Evolutionary conservation across 2,329 filamentous ascomycete species (phyloP), one percentile per base, ranked within the genome.

Genomic region (Cladosporium cucumerinum): DNA sequence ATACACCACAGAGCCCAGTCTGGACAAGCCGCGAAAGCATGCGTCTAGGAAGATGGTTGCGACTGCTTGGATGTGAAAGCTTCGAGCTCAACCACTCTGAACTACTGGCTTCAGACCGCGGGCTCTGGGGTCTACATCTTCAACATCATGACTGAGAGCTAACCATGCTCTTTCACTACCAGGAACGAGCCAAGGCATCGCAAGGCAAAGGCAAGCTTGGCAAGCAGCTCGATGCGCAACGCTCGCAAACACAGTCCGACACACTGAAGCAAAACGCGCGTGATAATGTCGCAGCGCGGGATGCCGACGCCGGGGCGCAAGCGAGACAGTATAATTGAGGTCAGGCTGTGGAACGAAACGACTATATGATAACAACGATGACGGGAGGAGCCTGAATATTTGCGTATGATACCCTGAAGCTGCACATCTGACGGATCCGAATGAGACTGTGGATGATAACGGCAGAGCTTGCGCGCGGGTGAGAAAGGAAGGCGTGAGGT

Each of bases 141-240:
- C 5, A 5, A 28, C 16, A 43, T 43, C 7, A 46, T 23, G 21
- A 28, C 55, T n/a, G 25, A 46, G 48, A 55, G 59, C 57, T 61
- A 58, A 61, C 57, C 21, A 54, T 55, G 60, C 60, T 62, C 60
- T 62, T n/a, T 36, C 14, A 43, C 58, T 43, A 48, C 32, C 70
- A 93, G 90, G 88, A 89, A 74, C 85, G 91, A 69, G 87, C 87
- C 60, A 62, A 62, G 70, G 84, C 85, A 36, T 67, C 73, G 4
- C 87, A 81, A 77, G 79, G 79, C 30, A 86, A 87, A 71, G 88
- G 91, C 18, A 93, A 92, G 74, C 82, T 96, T 14, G 85, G 85
- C 36, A 79, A 82, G 34, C 88, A 93, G 74, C 81, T 97, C 16
- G 85, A 88, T 63, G 88, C 87, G 39, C 90, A 96, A 78, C 91